Evolutionary conservation across 257 asterid genomes (phyloP).

Genomic region (Scutellaria galericulata): DNA sequence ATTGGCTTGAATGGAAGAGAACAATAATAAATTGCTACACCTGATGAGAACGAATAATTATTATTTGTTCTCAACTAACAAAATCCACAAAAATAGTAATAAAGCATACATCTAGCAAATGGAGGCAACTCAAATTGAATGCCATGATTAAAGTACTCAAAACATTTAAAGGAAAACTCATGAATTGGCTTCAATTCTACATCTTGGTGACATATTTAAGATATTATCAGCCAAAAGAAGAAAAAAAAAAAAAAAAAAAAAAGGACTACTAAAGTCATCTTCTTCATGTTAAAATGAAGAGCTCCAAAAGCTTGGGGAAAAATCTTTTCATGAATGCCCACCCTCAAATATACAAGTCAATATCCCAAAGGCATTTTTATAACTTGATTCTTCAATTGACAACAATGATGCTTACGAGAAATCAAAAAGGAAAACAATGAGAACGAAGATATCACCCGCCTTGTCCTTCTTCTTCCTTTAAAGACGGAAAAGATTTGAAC

Average conservation of each 20-base stretch:
- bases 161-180: conserved; percentile 9
- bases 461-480: conserved; percentile 56
- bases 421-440: conserved; percentile 1
- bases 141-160: not conserved
- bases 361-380: conserved; percentile 20
- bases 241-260: not conserved
- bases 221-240: conserved; percentile 6
- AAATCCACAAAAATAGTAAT: not conserved
- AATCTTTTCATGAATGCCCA: conserved; percentile 24
- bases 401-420: conserved; percentile 24
- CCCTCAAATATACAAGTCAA: conserved; percentile 34
- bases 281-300: conserved; percentile 27
- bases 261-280: conserved; percentile 25
- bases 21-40: no score
- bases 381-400: not conserved
- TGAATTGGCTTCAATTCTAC: conserved; percentile 1
- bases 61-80: not conserved
- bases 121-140: not conserved
- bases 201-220: conserved; percentile 16
- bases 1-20: no score
- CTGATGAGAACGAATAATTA: no score
- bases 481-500: conserved; percentile 53
- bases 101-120: not conserved
- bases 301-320: conserved; percentile 7
- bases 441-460: conserved; percentile 40